phyloP scores from a whole-genome alignment of 139 green algal genomes.

The Raphidocelis subcapitata region DNA sequence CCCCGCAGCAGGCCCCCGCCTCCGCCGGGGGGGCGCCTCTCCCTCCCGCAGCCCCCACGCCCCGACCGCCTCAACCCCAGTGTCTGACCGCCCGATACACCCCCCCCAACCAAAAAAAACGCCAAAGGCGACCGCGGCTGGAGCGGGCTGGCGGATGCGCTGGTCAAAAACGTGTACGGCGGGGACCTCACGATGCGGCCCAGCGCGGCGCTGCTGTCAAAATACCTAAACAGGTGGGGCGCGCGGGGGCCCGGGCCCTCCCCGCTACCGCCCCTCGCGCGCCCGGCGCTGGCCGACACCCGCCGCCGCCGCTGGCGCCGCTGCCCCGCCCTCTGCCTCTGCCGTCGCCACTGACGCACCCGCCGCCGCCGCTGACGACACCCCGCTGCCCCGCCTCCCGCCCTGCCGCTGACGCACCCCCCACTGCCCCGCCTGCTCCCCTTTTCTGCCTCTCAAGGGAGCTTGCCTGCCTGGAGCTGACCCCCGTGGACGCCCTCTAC shows the following conservation, averaged over 20 bases:
- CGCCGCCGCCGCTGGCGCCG: neutral
- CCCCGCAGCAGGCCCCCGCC: too few species aligned
- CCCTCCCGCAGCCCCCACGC: too few species aligned
- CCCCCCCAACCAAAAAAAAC: neutral
- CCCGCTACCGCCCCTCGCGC: neutral
- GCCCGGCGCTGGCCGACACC: neutral
- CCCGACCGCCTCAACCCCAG: too few species aligned
- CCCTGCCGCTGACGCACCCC: too few species aligned
- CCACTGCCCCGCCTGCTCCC: neutral
- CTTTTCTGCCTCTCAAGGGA: conserved; percentile 15
- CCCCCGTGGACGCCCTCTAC: neutral
- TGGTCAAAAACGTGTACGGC: conserved; percentile 32
- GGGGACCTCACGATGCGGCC: conserved; percentile 17
- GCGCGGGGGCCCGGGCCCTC: neutral
- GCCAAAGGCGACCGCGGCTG: neutral
- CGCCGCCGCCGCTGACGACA: too few species aligned
- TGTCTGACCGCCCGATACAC: neutral
- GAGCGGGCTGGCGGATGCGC: neutral
- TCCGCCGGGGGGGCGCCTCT: too few species aligned
- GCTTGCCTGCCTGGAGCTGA: conserved; percentile 40
- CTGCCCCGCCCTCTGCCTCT: too few species aligned
- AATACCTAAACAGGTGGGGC: conserved; percentile 33
- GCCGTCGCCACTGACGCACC: too few species aligned
- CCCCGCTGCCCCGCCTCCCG: too few species aligned
- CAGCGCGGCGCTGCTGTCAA: conserved; percentile 29